These are phyloP conservation scores for Globisporangium splendens DNA, from an alignment of 352 stramenopile genomes.

Conservation along the genomic window DNA sequence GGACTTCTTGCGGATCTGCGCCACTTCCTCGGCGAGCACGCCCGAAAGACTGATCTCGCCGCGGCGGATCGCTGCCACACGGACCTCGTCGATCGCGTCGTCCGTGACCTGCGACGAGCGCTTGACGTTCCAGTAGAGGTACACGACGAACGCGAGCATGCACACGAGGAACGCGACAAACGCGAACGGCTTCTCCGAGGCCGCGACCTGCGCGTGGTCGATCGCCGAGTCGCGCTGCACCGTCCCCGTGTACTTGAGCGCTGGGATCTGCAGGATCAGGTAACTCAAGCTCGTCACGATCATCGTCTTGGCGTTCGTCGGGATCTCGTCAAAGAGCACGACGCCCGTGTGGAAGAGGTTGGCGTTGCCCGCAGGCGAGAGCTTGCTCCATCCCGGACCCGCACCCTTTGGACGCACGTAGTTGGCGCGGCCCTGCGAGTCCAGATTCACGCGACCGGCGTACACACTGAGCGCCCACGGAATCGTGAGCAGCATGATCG, in stretches of 20 bases:
- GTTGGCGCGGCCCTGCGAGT: slow-evolving; percentile 78
- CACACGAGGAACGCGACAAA: slow-evolving; percentile 86
- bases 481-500: slow-evolving; percentile 99
- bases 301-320: slow-evolving; percentile 89
- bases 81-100: slow-evolving; percentile 69
- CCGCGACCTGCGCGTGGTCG: slow-evolving; percentile 67
- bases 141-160: slow-evolving; percentile 88
- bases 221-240: slow-evolving; percentile 49
- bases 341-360: slow-evolving; percentile 70
- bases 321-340: slow-evolving; percentile 85
- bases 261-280: slow-evolving; percentile 93
- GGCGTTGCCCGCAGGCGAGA: slow-evolving; percentile 73
- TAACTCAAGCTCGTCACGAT: slow-evolving; percentile 93
- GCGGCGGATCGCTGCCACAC: slow-evolving; percentile 62
- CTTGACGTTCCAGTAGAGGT: slow-evolving; percentile 91
- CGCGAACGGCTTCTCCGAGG: slow-evolving; percentile 87
- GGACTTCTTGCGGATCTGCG: slow-evolving; percentile 51
- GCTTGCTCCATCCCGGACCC: slow-evolving; percentile 71
- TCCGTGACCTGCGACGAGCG: slow-evolving; percentile 65
- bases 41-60: slow-evolving; percentile 79
- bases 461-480: slow-evolving; percentile 94
- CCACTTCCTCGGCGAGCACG: slow-evolving; percentile 73
- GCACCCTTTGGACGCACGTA: slow-evolving; percentile 81
- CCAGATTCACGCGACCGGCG: slow-evolving; percentile 93
- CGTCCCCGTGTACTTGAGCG: slow-evolving; percentile 87